Percentiles rank a stretch among this genome's conserved stretches.
phyloP scores from a whole-genome alignment of 2,329 filamentous ascomycete genomes.

The Aspergillus pseudonomiae region DNA sequence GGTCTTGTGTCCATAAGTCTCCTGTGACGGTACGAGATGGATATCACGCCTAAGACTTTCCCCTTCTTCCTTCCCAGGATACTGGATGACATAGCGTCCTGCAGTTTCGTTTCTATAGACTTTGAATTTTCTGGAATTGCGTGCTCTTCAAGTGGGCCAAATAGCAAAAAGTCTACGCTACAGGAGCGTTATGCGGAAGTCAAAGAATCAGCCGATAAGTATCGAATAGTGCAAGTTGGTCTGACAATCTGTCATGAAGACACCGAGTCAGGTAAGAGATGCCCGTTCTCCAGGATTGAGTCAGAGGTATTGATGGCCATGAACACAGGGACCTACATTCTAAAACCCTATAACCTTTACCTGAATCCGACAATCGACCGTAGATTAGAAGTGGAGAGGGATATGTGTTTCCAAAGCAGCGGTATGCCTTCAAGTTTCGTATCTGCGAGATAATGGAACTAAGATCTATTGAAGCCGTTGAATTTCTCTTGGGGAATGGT shows the following conservation, averaged over 20 bases:
- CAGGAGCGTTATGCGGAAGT: slow-evolving; percentile 65
- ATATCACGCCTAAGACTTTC: slow-evolving; percentile 57
- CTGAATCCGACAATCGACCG: slow-evolving; percentile 59
- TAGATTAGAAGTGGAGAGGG: slow-evolving; percentile 61
- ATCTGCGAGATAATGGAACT: slow-evolving; percentile 7
- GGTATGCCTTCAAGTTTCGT: slow-evolving; percentile 34
- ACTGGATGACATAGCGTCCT: slow-evolving; percentile 59
- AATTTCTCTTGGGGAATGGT: slow-evolving; percentile 62
- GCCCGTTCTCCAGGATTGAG: background rate
- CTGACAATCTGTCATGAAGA: slow-evolving; percentile 67
- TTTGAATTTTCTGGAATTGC: slow-evolving; percentile 69
- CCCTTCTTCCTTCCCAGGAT: slow-evolving; percentile 56
- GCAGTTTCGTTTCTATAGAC: slow-evolving; percentile 66
- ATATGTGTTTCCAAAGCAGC: slow-evolving; percentile 61
- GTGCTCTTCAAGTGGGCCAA: slow-evolving; percentile 39
- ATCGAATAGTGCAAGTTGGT: slow-evolving; percentile 68
- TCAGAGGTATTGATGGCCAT: slow-evolving; percentile 11
- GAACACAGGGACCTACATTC: slow-evolving; percentile 53
- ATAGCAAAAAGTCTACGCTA: slow-evolving; percentile 53
- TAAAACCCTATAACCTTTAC: slow-evolving; percentile 67
- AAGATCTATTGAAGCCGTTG: slow-evolving; percentile 48
- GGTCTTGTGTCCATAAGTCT: background rate
- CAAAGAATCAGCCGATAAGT: slow-evolving; percentile 63
- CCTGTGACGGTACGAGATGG: slow-evolving; percentile 48
- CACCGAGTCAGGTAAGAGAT: slow-evolving; percentile 47